Percentiles rank a stretch among this genome's conserved stretches.
Conservation (phyloP, 129 eudicot species). For the Daucus carota region DNA sequence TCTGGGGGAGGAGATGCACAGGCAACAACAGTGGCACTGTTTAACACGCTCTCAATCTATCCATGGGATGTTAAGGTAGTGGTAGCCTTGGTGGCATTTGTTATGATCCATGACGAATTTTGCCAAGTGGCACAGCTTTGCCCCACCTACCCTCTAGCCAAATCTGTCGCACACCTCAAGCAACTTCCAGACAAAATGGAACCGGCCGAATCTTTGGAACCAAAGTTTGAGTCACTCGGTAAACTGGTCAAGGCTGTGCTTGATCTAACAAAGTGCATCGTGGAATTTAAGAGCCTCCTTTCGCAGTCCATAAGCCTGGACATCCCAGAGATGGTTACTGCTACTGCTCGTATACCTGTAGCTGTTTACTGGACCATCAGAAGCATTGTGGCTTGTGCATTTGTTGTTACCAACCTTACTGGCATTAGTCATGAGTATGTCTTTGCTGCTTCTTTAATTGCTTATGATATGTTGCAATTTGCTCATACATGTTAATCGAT, state of each 20-base stretch:
- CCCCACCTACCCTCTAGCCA: conserved; percentile 51
- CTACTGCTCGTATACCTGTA: conserved; percentile 49
- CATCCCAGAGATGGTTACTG: conserved; percentile 39
- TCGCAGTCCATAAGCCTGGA: conserved; percentile 38
- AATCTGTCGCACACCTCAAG: conserved; percentile 55
- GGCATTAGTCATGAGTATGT: conserved; percentile 71
- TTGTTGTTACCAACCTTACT: conserved; percentile 51
- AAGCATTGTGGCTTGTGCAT: conserved; percentile 58
- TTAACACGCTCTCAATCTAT: conserved; percentile 44
- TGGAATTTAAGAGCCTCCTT: conserved; percentile 62
- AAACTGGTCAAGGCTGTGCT: conserved; percentile 54
- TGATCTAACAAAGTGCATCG: conserved; percentile 48
- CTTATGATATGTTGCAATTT: neutral
- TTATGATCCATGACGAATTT: conserved; percentile 52
- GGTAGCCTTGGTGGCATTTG: conserved; percentile 54
- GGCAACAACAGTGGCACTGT: conserved; percentile 38
- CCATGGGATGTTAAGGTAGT: conserved; percentile 68
- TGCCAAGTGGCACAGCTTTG: conserved; percentile 61
- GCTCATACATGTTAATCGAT: neutral
- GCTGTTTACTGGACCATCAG: conserved; percentile 71
- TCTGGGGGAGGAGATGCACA: conserved; percentile 58
- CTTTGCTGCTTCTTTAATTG: neutral
- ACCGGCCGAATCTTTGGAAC: conserved; percentile 34
- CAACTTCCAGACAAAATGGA: conserved; percentile 45
- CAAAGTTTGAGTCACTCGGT: conserved; percentile 35